Percentiles rank a stretch among this genome's conserved stretches.
Evolutionary conservation across 2,329 filamentous ascomycete genomes (phyloP).

Genomic region (Karstenula rhodostoma): DNA sequence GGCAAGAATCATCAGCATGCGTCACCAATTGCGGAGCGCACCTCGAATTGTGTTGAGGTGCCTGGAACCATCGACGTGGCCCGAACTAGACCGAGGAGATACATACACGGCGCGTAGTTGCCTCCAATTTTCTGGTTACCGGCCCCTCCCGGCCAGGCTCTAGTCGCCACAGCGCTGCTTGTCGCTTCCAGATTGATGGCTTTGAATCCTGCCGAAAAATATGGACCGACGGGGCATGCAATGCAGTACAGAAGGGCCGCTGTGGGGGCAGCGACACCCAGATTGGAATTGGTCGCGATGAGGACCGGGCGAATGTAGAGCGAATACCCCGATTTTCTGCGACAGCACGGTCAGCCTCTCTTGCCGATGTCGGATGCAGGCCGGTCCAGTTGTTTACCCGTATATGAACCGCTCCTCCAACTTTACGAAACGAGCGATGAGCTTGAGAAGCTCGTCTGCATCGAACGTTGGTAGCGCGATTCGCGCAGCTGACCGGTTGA

Average conservation of each 20-base stretch:
- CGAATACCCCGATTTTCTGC: slow-evolving; percentile 9
- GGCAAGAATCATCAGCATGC: neutral
- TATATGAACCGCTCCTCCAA: slow-evolving; percentile 9
- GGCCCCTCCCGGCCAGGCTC: slow-evolving; percentile 5
- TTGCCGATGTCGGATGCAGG: neutral
- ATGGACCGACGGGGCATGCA: slow-evolving; percentile 6
- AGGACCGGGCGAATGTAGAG: slow-evolving; percentile 3
- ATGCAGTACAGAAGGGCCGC: slow-evolving; percentile 5
- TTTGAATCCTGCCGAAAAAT: slow-evolving; percentile 10
- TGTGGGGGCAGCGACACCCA: slow-evolving; percentile 6
- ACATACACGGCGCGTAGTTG: slow-evolving; percentile 7
- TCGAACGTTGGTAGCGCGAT: slow-evolving; percentile 9
- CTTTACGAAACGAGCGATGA: slow-evolving; percentile 1
- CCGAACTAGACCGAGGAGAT: neutral
- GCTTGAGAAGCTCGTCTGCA: neutral
- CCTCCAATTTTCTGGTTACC: slow-evolving; percentile 2
- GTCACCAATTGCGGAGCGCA: neutral
- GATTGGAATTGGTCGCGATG: slow-evolving; percentile 4
- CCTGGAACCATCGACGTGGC: neutral
- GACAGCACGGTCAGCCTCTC: neutral
- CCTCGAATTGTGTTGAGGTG: neutral
- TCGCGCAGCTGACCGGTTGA: neutral
- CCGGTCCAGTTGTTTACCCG: neutral
- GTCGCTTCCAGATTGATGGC: slow-evolving; percentile 5
- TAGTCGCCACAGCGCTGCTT: slow-evolving; percentile 1